Conservation (phyloP, 208 protist species). For the Trypanosoma scelopori region DNA sequence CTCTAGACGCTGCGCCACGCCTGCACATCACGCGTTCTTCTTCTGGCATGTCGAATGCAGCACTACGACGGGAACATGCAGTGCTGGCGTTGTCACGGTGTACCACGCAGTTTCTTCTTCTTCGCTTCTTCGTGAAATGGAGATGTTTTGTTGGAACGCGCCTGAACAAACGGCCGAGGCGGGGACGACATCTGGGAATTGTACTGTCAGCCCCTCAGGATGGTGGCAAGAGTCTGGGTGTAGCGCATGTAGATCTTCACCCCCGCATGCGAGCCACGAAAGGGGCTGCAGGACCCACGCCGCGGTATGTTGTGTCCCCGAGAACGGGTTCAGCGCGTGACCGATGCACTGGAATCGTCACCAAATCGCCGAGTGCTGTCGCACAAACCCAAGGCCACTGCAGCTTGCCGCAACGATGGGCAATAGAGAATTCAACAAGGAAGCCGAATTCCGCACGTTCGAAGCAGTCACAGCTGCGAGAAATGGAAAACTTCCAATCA, state of each 20-base stretch:
- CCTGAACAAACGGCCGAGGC: background rate
- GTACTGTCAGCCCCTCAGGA: background rate
- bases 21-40: background rate
- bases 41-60: background rate
- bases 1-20: background rate
- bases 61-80: background rate
- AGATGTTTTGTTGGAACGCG: slow-evolving; percentile 11
- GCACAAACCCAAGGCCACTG: background rate
- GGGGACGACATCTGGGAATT: background rate
- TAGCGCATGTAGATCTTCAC: background rate
- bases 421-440: background rate
- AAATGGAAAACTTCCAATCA: background rate
- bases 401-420: background rate
- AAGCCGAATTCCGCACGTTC: background rate
- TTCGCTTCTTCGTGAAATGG: slow-evolving; percentile 32
- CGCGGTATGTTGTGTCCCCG: background rate
- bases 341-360: background rate
- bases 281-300: background rate
- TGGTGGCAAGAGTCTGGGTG: background rate
- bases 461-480: background rate
- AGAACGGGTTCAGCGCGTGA: background rate
- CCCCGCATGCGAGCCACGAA: background rate
- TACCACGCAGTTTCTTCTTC: slow-evolving; percentile 17
- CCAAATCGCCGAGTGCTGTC: slow-evolving; percentile 5
- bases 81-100: slow-evolving; percentile 17